Evolutionary conservation across 208 protist species (phyloP).

Genomic region (Trypanosoma conorhini): DNA sequence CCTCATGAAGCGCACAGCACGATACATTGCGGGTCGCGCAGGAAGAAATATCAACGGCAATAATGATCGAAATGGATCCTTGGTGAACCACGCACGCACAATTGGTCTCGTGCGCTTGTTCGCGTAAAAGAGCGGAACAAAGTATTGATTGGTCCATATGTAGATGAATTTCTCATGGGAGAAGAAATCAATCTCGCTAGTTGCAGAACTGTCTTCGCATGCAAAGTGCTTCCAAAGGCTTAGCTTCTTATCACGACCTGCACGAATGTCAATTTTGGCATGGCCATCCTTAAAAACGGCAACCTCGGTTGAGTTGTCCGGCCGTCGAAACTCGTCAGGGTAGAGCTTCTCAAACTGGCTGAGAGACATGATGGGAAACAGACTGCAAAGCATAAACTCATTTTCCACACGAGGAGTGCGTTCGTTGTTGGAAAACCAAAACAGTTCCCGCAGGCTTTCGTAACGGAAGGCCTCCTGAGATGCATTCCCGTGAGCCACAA

Average conservation of each 20-base stretch:
- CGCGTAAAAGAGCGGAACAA: constrained; percentile 28
- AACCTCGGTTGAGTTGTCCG: constrained; percentile 6
- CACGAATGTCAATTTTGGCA: constrained; percentile 34
- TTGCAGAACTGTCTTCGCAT: constrained; percentile 16
- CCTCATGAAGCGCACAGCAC: constrained; percentile 6
- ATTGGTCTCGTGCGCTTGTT: constrained; percentile 11
- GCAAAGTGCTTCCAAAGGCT: constrained; percentile 26
- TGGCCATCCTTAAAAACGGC: constrained; percentile 22
- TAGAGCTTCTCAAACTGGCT: constrained; percentile 27
- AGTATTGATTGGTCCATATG: constrained; percentile 45
- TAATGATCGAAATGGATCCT: constrained; percentile 19
- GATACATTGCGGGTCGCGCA: constrained; percentile 11
- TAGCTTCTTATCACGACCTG: constrained; percentile 33
- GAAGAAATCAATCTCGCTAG: constrained; percentile 21
- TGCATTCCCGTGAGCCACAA: constrained; percentile 8
- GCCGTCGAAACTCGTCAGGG: constrained; percentile 19
- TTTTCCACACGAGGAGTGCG: constrained; percentile 14
- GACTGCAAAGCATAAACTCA: constrained; percentile 24
- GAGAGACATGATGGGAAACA: constrained; percentile 30
- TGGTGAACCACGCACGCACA: constrained; percentile 9
- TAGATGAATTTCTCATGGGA: constrained; percentile 32
- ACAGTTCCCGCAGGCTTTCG: constrained; percentile 18
- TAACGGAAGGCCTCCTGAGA: constrained; percentile 11
- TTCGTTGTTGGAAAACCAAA: constrained; percentile 32
- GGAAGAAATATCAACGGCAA: neutral